Base-by-base conservation (phyloP, 129 eudicot genomes). In the Sambucus nigra region DNA sequence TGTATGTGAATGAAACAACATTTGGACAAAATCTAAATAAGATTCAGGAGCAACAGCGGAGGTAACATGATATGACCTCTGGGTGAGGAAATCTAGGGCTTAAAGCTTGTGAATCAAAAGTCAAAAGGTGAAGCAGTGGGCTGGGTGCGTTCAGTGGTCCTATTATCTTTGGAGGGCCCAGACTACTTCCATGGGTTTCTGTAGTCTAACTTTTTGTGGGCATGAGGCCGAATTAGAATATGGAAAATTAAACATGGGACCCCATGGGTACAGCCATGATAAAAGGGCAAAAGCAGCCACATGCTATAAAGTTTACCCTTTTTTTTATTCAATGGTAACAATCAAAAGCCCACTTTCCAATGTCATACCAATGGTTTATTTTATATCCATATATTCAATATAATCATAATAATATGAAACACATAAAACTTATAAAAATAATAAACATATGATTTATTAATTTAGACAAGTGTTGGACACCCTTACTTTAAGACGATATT, bases 211-310 rank as follows among this genome's bases (percentile, higher is more conserved):
- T 51, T 51, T 51, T 6, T 24, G 39, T 23, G 39, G 31, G 60
- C 50, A 17, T 25, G 22, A 40, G 67, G 60, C 60, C 69, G 40
- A 42, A 26, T 5, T 40, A 52, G 40, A 32, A 51, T 28, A 49
- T 50, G 48, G 48, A 11, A 14, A 16, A 14, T 13, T 16, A 24
- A 41, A n/a, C n/a, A n/a, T n/a, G 48, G 48, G 48, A 35, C 12
- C 21, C 20, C n/a, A 3, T 5, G 31, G 44, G 42, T 12, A 26
- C 48, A 13, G 48, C 16, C 58, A 51, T 40, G 46, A 63, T 53
- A 53, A 63, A 63, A 63, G 59, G 59, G 18, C 5, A 17, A 39
- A 63, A 63, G 51, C 59, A 51, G 57, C 59, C 59, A 35, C 59
- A 51, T 63, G 68, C 40, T 15, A 38, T 15, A 40, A 63, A 51